These are phyloP conservation scores for Posidonia oceanica DNA, from an alignment of 116 monocot genomes.

Conservation along the genomic window DNA sequence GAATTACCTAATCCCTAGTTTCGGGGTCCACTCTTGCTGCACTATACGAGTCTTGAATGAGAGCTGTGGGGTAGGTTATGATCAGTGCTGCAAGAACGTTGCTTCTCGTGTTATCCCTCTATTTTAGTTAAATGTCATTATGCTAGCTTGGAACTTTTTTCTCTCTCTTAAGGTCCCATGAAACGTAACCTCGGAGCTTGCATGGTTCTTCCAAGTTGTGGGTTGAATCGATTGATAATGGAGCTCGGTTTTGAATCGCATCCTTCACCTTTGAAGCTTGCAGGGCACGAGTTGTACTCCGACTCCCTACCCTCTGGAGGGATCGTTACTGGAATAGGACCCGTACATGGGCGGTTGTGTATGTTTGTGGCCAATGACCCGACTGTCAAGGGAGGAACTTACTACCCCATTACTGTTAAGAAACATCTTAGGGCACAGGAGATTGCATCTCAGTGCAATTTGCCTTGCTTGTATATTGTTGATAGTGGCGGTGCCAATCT, in stretches of 20 bases:
- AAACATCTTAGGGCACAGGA: slow-evolving; percentile 98
- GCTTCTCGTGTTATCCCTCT: too few relatives aligned
- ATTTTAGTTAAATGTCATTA: too few relatives aligned
- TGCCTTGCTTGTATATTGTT: slow-evolving; percentile 94
- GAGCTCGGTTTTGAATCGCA: not conserved
- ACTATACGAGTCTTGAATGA: too few relatives aligned
- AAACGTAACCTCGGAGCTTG: too few relatives aligned
- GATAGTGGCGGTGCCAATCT: slow-evolving; percentile 99
- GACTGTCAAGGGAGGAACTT: slow-evolving; percentile 92
- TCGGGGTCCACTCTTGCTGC: too few relatives aligned
- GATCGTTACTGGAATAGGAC: slow-evolving; percentile 91
- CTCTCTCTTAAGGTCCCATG: too few relatives aligned
- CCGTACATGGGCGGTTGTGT: slow-evolving; percentile 76
- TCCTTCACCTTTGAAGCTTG: slow-evolving; percentile 44
- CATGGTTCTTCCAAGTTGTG: too few relatives aligned
- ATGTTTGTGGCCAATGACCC: slow-evolving; percentile 99
- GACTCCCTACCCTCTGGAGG: slow-evolving; percentile 87
- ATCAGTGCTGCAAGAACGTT: too few relatives aligned
- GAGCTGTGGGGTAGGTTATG: too few relatives aligned
- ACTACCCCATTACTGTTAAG: slow-evolving; percentile 96
- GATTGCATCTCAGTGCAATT: slow-evolving; percentile 76
- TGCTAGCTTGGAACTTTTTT: too few relatives aligned
- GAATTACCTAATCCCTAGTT: too few relatives aligned
- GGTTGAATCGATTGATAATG: too few relatives aligned
- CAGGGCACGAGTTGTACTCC: slow-evolving; percentile 81